These are phyloP conservation scores for Boletus rex-veris DNA, from an alignment of 768 basidiomycete species.

Conservation along the genomic window DNA sequence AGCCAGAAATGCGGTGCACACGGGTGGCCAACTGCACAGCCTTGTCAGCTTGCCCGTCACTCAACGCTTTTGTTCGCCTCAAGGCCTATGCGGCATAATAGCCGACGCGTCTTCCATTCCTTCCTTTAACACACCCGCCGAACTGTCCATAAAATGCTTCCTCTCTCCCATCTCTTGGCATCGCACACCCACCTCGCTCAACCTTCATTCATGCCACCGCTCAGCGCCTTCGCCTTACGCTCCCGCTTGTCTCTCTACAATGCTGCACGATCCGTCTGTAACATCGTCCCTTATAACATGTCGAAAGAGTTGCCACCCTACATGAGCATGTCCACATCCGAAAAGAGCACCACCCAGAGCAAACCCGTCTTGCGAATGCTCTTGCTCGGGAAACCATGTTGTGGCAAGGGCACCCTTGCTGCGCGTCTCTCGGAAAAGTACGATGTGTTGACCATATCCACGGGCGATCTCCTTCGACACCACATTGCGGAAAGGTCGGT, in stretches of 20 bases:
- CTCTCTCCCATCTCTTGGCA: background rate
- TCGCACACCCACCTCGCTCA: background rate
- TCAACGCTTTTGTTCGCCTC: slow-evolving; percentile 20
- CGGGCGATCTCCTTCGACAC: slow-evolving; percentile 79
- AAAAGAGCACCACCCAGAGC: slow-evolving; percentile 25
- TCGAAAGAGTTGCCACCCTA: slow-evolving; percentile 47
- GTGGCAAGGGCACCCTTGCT: slow-evolving; percentile 81
- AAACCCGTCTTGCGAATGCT: slow-evolving; percentile 41
- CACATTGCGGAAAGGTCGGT: slow-evolving; percentile 67
- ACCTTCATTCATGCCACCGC: slow-evolving; percentile 1
- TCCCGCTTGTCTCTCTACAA: slow-evolving; percentile 1
- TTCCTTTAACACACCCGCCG: background rate
- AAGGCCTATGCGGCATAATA: slow-evolving; percentile 21
- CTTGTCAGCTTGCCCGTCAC: background rate
- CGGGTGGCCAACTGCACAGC: slow-evolving; percentile 6
- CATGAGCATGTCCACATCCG: slow-evolving; percentile 34
- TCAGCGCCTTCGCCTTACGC: background rate
- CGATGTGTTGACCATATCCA: slow-evolving; percentile 69
- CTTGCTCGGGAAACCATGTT: slow-evolving; percentile 58
- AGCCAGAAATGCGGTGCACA: too few species aligned
- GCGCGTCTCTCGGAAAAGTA: slow-evolving; percentile 70
- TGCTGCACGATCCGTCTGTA: slow-evolving; percentile 15
- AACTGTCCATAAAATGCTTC: background rate
- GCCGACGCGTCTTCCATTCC: background rate
- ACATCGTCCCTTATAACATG: slow-evolving; percentile 19